phyloP scores from a whole-genome alignment of 805 yeast species.

The Starmerella sp. region DNA sequence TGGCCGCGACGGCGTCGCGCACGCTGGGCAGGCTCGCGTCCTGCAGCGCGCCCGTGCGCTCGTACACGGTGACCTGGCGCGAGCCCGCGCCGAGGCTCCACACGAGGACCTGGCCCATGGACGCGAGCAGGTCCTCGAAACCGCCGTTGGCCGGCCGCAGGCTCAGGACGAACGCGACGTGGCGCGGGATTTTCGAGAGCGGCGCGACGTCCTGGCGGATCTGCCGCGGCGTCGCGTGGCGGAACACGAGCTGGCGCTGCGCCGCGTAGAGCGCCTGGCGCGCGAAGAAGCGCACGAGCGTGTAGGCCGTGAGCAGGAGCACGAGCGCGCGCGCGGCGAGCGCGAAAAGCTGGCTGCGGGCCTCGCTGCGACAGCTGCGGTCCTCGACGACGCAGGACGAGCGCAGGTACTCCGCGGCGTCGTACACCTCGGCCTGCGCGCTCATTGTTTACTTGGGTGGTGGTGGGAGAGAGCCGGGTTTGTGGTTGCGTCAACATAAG shows the following conservation, averaged over 20 bases:
- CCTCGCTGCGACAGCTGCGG: neutral
- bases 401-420: neutral
- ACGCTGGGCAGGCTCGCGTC: constrained; percentile 30
- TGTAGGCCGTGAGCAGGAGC: neutral
- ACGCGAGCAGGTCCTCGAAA: constrained; percentile 58
- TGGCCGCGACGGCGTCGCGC: constrained; percentile 45
- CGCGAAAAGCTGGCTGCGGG: neutral
- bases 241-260: constrained; percentile 19
- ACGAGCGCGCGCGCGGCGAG: constrained; percentile 2
- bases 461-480: neutral
- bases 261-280: constrained; percentile 17
- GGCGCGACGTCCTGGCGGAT: constrained; percentile 64
- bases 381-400: neutral
- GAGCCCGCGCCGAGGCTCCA: constrained; percentile 92
- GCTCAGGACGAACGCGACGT: constrained; percentile 58
- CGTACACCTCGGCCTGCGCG: neutral
- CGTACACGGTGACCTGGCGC: constrained; percentile 60
- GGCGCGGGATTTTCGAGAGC: constrained; percentile 56
- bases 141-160: constrained; percentile 67
- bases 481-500: neutral
- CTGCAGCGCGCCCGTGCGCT: constrained; percentile 59
- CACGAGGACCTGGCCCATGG: constrained; percentile 40
- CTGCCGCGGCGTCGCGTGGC: constrained; percentile 55
- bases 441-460: neutral
- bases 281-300: neutral